Conservation (phyloP, 768 basidiomycete genomes). For the Tremella mesenterica region DNA sequence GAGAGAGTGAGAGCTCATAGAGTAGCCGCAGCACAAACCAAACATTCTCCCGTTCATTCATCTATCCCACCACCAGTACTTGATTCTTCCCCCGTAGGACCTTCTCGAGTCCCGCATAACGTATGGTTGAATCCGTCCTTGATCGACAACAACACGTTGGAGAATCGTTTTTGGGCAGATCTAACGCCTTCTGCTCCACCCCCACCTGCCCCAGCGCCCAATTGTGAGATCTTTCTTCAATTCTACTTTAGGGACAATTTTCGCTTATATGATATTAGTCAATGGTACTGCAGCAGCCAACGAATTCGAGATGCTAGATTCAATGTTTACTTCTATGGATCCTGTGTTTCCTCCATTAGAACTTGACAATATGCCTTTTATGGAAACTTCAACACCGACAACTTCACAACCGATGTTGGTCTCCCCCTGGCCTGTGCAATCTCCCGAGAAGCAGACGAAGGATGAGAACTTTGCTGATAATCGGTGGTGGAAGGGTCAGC, state of each 20-base stretch:
- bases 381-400: background rate
- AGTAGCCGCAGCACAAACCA: background rate
- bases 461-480: background rate
- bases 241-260: background rate
- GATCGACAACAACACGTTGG: background rate
- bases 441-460: background rate
- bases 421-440: background rate
- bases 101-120: conserved; percentile 13
- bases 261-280: conserved; percentile 47
- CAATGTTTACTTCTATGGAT: conserved; percentile 62
- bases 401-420: background rate
- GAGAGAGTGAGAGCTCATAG: background rate
- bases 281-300: conserved; percentile 85
- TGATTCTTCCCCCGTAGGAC: conserved; percentile 4
- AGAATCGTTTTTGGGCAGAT: background rate
- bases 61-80: conserved; percentile 3
- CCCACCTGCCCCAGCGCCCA: too few species aligned
- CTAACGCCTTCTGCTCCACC: too few species aligned
- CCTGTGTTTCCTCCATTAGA: conserved; percentile 18
- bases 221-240: background rate
- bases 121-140: conserved; percentile 1
- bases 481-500: background rate
- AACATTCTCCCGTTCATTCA: background rate
- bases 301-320: conserved; percentile 88
- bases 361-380: background rate